Base-by-base conservation (phyloP, 2,329 filamentous ascomycete genomes). In the Falciphora oryzae region DNA sequence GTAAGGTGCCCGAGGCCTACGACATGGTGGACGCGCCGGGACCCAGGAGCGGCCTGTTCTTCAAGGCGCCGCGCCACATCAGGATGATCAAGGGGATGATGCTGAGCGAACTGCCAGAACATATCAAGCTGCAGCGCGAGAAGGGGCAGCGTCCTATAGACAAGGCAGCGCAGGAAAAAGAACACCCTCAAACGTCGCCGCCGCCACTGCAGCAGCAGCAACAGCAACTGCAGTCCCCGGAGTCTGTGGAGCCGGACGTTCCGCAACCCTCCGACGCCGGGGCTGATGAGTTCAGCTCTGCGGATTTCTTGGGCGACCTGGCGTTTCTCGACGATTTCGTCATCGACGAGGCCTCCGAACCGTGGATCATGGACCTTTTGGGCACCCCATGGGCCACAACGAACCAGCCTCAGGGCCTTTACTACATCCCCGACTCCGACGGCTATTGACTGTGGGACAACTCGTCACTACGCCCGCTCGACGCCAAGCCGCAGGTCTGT, bases 61-160 rank as follows among this genome's bases (percentile, higher is more conserved):
- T 68, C 64, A 73, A 72, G 64, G 67, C 67, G 22, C 28, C 63
- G 8, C 31, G 62, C 6, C 57, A 72, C 8, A 56, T 73, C 5
- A 67, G 66, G 4, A 64, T 66, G 13, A 65, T 73, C 57, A 70
- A 68, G 65, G 63, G 62, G 7, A 29, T 73, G 35, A 69, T 73
- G 56, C 57, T 69, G 25, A 66, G 66, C 7, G 67, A 68, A 64
- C 62, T 69, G 68, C 44, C 44, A 1, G 29, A 38, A 27, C 29
- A 44, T 8, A 57, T 53, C 27, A 50, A 27, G n/a, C 35, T 3
- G 57, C 35, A n/a, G 50, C 25, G 35, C 25, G 31, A 35, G 25
- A 57, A 31, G 18, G 31, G 29, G 31, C 56, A 22, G 44, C 44
- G 22, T 53, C 7, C 4, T 8, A 18, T n/a, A 7, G 44, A 8